Evolutionary conservation across 441 rosid genomes (phyloP).

Genomic region (Pelargonium cotyledonis): DNA sequence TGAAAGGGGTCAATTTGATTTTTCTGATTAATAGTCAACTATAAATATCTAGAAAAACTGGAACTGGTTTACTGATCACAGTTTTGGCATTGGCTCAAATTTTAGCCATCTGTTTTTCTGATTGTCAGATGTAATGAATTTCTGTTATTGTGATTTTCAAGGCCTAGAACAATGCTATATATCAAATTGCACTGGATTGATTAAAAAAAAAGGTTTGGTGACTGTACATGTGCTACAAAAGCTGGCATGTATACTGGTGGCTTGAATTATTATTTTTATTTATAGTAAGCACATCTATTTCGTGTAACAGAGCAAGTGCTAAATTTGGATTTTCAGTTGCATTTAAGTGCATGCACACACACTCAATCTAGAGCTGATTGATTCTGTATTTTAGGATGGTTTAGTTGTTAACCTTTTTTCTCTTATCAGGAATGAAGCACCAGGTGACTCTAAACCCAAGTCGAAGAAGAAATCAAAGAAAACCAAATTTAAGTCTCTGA

Average conservation of each 20-base stretch:
- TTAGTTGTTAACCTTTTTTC: constrained; percentile 12
- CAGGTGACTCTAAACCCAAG: constrained; percentile 52
- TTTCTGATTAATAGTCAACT: background rate
- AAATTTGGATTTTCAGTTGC: constrained; percentile 6
- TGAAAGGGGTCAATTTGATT: background rate
- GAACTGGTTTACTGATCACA: background rate
- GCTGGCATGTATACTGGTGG: background rate
- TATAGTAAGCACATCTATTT: background rate
- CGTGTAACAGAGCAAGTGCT: background rate
- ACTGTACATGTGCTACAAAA: background rate
- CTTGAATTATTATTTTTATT: background rate
- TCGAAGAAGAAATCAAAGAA: constrained; percentile 90
- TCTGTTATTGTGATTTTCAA: background rate
- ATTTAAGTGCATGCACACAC: background rate
- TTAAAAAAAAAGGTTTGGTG: background rate
- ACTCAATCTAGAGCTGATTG: constrained; percentile 4
- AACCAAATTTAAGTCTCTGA: constrained; percentile 85
- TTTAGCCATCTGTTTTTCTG: background rate
- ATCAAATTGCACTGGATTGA: background rate
- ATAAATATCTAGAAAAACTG: too few species aligned
- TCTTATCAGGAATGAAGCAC: constrained; percentile 52
- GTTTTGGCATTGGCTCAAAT: background rate
- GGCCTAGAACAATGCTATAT: background rate
- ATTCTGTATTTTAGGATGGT: background rate
- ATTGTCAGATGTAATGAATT: background rate